Evolutionary conservation across 257 asterid genomes (phyloP), one percentile per base, ranked within the genome.

Genomic region (Cinchona pubescens): DNA sequence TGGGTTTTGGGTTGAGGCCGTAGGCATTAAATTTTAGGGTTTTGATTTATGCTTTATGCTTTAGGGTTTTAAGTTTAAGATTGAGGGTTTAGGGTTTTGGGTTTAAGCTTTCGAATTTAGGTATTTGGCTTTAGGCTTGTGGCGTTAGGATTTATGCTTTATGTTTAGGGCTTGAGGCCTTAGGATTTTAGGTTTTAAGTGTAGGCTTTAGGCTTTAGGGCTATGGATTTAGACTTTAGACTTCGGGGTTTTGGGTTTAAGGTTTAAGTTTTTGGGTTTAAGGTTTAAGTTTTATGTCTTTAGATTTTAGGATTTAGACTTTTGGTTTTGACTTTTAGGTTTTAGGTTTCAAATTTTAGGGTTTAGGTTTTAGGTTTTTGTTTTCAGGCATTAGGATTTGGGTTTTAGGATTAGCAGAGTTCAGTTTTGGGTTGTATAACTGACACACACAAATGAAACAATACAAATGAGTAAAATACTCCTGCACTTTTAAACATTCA

Each of bases 111-210:
- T n/a, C n/a, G n/a, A n/a, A n/a, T n/a, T n/a, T n/a, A n/a, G n/a
- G n/a, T n/a, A n/a, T n/a, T n/a, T n/a, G n/a, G n/a, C n/a, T n/a
- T n/a, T n/a, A n/a, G n/a, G n/a, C n/a, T n/a, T n/a, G n/a, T n/a
- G n/a, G n/a, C n/a, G 29, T 65, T 65, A 32, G 70, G 70, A 43
- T 27, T 65, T 11, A 43, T 38, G 49, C 46, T n/a, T 25, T 4
- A 38, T 38, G 74, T 45, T n/a, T 70, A 43, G n/a, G 74, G 60
- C n/a, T 25, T 70, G 23, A 19, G 23, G 62, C 38, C 11, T 43
- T n/a, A 19, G 23, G 62, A 61, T 70, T 70, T 70, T 40, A 56
- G 74, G 74, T 70, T 70, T 70, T 40, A 56, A 56, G 74, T 70
- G 45, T 45, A 49, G 62, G 74, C 11, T 70, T 70, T 70, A 4